These are phyloP conservation scores for Suillus decipiens DNA, from an alignment of 768 basidiomycete genomes.

Conservation along the genomic window DNA sequence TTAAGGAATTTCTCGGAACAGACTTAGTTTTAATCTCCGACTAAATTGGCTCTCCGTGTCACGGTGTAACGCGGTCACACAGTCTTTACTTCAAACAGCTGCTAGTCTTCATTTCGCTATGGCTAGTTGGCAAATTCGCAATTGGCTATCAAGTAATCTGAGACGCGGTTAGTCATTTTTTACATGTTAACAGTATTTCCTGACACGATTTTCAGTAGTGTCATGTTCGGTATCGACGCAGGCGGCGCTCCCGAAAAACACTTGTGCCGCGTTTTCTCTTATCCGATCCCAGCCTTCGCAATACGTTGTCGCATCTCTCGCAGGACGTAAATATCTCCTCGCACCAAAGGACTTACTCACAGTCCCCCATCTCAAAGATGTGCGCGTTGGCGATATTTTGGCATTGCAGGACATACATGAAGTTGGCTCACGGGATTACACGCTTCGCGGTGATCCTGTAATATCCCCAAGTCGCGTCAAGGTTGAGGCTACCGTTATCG, in stretches of 20 bases:
- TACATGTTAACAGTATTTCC: background rate
- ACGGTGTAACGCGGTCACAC: conserved; percentile 13
- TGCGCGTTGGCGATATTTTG: conserved; percentile 83
- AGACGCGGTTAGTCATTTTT: conserved; percentile 22
- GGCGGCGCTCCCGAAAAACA: conserved; percentile 36
- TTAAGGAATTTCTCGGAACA: conserved; percentile 39
- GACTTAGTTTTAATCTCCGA: conserved; percentile 32
- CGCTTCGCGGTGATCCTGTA: conserved; percentile 75
- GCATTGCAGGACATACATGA: conserved; percentile 87
- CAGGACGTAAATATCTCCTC: conserved; percentile 85
- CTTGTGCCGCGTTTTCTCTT: conserved; percentile 69
- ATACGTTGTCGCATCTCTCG: conserved; percentile 89
- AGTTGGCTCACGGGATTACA: conserved; percentile 94
- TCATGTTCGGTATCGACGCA: conserved; percentile 36
- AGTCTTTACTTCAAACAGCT: conserved; percentile 1
- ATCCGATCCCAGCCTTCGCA: conserved; percentile 90
- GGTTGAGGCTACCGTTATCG: conserved; percentile 89
- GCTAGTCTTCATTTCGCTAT: conserved; percentile 9
- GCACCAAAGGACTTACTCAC: conserved; percentile 92
- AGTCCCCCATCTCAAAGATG: conserved; percentile 85
- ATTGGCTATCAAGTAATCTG: conserved; percentile 27
- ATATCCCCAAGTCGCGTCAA: conserved; percentile 67
- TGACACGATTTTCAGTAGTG: conserved; percentile 20
- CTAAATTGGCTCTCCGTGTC: conserved; percentile 22
- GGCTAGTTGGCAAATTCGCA: conserved; percentile 25